phyloP scores from a whole-genome alignment of 169 alveolate species.

The Plasmodium reichenowi region DNA sequence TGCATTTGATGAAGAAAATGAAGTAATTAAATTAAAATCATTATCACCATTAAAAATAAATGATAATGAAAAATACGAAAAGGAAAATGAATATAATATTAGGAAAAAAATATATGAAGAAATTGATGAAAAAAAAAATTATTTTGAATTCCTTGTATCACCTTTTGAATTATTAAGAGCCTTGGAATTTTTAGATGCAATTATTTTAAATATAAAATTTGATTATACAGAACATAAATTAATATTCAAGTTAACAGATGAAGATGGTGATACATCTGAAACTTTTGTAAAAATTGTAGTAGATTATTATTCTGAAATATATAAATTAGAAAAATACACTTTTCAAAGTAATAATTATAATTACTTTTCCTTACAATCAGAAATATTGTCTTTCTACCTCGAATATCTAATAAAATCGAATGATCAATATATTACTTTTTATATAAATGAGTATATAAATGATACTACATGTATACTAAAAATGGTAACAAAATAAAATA shows the following conservation, averaged over 20 bases:
- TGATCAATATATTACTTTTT: slow-evolving; percentile 52
- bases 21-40: slow-evolving; percentile 35
- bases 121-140: slow-evolving; percentile 20
- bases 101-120: slow-evolving; percentile 51
- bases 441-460: slow-evolving; percentile 28
- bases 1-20: slow-evolving; percentile 12
- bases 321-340: slow-evolving; percentile 50
- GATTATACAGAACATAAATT: slow-evolving; percentile 19
- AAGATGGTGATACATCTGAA: slow-evolving; percentile 76
- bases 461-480: slow-evolving; percentile 43
- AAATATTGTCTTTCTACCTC: slow-evolving; percentile 44
- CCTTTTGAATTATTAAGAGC: slow-evolving; percentile 63
- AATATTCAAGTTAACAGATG: slow-evolving; percentile 66
- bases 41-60: slow-evolving; percentile 53
- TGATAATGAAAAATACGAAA: slow-evolving; percentile 10
- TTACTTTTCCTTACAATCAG: slow-evolving; percentile 34
- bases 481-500: slow-evolving; percentile 29
- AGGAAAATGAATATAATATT: slow-evolving; percentile 39
- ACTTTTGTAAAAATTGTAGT: slow-evolving; percentile 51
- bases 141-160: slow-evolving; percentile 55
- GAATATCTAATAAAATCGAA: slow-evolving; percentile 35
- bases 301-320: slow-evolving; percentile 33
- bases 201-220: slow-evolving; percentile 76
- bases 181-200: slow-evolving; percentile 45
- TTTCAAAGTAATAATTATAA: slow-evolving; percentile 39